Conservation (phyloP, 2,329 filamentous ascomycete species). For the Hypoxylon sp. region DNA sequence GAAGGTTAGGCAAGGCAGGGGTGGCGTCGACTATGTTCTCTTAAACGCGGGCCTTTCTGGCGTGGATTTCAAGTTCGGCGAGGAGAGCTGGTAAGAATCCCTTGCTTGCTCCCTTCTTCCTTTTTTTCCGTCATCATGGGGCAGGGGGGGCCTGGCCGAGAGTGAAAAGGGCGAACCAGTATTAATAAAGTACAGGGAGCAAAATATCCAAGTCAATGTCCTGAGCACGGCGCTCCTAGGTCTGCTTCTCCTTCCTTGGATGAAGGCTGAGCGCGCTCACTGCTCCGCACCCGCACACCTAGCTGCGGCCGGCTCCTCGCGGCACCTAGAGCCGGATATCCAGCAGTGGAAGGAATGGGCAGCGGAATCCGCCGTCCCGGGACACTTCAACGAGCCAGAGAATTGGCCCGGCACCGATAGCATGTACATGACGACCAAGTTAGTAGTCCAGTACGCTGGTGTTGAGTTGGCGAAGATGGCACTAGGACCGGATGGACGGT, state of each 20-base stretch:
- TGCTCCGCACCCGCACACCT: constrained; percentile 45
- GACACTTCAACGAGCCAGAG: constrained; percentile 46
- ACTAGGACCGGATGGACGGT: constrained; percentile 42
- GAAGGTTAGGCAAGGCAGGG: constrained; percentile 36
- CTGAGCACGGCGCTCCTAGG: constrained; percentile 68
- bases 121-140: no score
- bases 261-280: constrained; percentile 50
- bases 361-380: constrained; percentile 39
- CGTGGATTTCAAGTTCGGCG: constrained; percentile 38
- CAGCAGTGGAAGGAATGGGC: constrained; percentile 40
- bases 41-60: constrained; percentile 48
- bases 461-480: constrained; percentile 44
- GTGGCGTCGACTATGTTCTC: constrained; percentile 46
- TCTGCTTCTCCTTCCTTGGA: constrained; percentile 63
- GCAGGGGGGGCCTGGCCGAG: no score
- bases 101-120: background rate
- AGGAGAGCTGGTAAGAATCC: constrained; percentile 48
- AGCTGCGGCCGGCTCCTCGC: constrained; percentile 44
- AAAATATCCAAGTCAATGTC: constrained; percentile 69
- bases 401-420: constrained; percentile 43
- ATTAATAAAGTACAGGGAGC: constrained; percentile 53
- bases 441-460: constrained; percentile 45
- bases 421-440: constrained; percentile 48
- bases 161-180: no score
- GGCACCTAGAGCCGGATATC: constrained; percentile 40